Conservation (phyloP, 768 basidiomycete species). For the Mycena epipterygia region DNA sequence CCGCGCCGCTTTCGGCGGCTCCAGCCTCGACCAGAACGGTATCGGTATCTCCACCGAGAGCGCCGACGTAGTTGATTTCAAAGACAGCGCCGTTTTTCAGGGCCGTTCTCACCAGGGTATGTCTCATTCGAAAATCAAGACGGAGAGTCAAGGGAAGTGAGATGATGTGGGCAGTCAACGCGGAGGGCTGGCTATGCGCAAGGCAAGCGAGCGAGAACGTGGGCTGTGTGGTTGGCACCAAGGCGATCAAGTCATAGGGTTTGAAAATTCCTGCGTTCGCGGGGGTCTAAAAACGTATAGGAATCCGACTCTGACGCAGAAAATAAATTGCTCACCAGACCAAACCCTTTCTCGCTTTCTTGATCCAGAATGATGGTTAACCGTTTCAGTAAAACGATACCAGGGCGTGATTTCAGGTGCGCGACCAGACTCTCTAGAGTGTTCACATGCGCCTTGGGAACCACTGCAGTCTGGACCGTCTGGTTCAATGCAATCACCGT, state of each 20-base stretch:
- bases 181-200: slow-evolving; percentile 81
- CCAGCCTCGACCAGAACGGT: slow-evolving; percentile 58
- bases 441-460: slow-evolving; percentile 78
- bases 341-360: slow-evolving; percentile 89
- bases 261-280: slow-evolving; percentile 73
- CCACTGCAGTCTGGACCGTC: slow-evolving; percentile 77
- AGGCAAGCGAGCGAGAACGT: slow-evolving; percentile 87
- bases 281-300: slow-evolving; percentile 64
- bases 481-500: slow-evolving; percentile 85
- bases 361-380: slow-evolving; percentile 86
- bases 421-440: slow-evolving; percentile 69
- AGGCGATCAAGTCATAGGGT: slow-evolving; percentile 82
- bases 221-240: slow-evolving; percentile 77
- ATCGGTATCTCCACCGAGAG: slow-evolving; percentile 74
- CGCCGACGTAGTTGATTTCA: slow-evolving; percentile 84
- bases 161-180: slow-evolving; percentile 85
- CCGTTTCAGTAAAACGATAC: slow-evolving; percentile 78
- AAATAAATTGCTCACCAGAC: slow-evolving; percentile 64
- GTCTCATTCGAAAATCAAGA: slow-evolving; percentile 85
- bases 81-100: slow-evolving; percentile 87
- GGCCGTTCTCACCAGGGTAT: slow-evolving; percentile 85
- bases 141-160: slow-evolving; percentile 82
- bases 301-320: neutral
- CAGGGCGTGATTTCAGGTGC: slow-evolving; percentile 69
- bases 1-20: slow-evolving; percentile 64